Evolutionary conservation across 75 land plant species (phyloP).

Genomic region (Isoetes taiwanensis): DNA sequence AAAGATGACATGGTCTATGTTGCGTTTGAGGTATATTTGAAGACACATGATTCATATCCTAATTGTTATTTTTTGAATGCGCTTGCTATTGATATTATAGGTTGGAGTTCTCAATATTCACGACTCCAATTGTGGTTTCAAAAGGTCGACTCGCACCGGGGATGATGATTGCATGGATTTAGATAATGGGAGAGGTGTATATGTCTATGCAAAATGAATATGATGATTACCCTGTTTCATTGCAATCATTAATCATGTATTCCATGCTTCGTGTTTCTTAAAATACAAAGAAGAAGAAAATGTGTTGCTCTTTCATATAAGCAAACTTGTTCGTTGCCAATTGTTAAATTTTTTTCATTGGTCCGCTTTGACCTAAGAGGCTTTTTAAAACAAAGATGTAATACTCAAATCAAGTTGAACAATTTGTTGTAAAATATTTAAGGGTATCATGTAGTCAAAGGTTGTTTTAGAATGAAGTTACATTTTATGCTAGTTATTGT

Average conservation of each 20-base stretch:
- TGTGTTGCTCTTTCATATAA: conserved; percentile 64
- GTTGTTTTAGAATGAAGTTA: no score
- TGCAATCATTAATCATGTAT: not conserved
- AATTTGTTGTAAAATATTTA: not conserved
- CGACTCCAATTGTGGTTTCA: conserved; percentile 62
- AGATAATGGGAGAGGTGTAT: conserved; percentile 69
- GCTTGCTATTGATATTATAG: conserved; percentile 16
- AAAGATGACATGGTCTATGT: conserved; percentile 78
- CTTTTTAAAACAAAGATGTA: conserved; percentile 76
- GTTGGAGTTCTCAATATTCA: conserved; percentile 89
- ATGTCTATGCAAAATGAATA: not conserved
- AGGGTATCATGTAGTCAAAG: no score
- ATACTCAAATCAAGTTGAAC: conserved; percentile 8
- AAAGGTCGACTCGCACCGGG: conserved; percentile 98
- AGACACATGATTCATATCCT: not conserved
- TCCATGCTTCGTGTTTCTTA: conserved; percentile 57
- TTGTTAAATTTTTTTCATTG: conserved; percentile 40
- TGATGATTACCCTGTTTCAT: not conserved
- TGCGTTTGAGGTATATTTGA: conserved; percentile 72
- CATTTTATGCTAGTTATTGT: no score
- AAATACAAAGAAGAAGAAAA: conserved; percentile 91
- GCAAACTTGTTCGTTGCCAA: conserved; percentile 45
- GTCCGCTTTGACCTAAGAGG: conserved; percentile 50
- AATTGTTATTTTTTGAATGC: not conserved
- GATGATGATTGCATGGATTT: conserved; percentile 91